phyloP scores from a whole-genome alignment of 2,329 filamentous ascomycete species.

The Lasiodiplodia theobromae region DNA sequence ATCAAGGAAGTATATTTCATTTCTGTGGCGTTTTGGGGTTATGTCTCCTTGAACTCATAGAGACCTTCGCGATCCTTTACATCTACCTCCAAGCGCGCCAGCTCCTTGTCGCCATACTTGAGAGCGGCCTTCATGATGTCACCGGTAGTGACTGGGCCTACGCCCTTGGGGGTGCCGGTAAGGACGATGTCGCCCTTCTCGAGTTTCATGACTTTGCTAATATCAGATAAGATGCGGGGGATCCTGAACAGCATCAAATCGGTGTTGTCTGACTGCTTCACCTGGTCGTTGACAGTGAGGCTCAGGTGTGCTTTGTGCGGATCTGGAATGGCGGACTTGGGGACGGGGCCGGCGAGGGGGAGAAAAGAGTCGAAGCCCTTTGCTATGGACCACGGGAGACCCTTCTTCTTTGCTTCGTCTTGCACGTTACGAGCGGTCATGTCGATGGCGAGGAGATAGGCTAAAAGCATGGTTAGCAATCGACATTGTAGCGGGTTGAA shows the following conservation, averaged over 20 bases:
- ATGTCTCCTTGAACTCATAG: conserved; percentile 72
- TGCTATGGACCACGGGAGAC: conserved; percentile 92
- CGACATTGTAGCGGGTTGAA: not conserved
- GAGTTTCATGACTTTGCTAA: conserved; percentile 93
- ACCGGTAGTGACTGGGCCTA: conserved; percentile 83
- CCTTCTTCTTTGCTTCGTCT: conserved; percentile 96
- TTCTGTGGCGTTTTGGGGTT: conserved; percentile 30
- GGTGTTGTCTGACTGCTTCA: conserved; percentile 86
- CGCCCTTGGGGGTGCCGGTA: conserved; percentile 97
- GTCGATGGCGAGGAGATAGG: conserved; percentile 90
- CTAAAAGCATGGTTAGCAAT: conserved; percentile 50
- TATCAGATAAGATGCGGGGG: conserved; percentile 85
- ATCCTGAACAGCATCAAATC: conserved; percentile 93
- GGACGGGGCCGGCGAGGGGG: conserved; percentile 81
- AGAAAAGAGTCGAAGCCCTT: conserved; percentile 99
- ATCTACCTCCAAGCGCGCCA: conserved; percentile 81
- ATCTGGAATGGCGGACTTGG: conserved; percentile 80
- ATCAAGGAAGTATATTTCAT: conserved; percentile 1
- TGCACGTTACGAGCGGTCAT: conserved; percentile 97
- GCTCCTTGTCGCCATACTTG: conserved; percentile 71
- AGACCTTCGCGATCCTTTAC: conserved; percentile 80
- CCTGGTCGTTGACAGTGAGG: conserved; percentile 80
- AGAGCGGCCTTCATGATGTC: conserved; percentile 88
- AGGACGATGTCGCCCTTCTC: conserved; percentile 91
- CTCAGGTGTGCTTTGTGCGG: conserved; percentile 89